Percentiles rank a stretch among this genome's conserved stretches.
Conservation (phyloP, 345 rosid genomes). For the Eucalyptus fibrosa region DNA sequence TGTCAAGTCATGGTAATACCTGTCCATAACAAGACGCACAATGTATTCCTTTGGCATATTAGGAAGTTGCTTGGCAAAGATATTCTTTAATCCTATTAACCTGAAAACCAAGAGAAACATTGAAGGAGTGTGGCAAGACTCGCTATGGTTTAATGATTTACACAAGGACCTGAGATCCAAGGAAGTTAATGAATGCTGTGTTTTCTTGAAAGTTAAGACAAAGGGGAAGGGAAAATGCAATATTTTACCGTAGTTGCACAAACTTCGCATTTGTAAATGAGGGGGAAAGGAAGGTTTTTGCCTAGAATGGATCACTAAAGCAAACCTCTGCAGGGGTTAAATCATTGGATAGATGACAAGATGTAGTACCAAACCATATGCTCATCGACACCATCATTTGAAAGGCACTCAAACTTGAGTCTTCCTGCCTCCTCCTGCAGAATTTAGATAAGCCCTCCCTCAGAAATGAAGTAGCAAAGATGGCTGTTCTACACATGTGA, state of each 20-base stretch:
- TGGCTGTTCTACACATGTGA: not conserved
- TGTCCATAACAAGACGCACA: conserved; percentile 99
- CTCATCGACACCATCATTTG: conserved; percentile 76
- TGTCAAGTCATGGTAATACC: conserved; percentile 33
- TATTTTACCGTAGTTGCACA: not conserved
- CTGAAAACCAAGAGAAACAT: conserved; percentile 15
- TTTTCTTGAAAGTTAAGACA: not conserved
- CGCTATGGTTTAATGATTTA: not conserved
- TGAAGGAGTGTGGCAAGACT: not conserved
- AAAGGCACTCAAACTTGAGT: conserved; percentile 70
- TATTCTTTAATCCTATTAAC: conserved; percentile 97
- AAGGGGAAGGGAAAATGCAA: not conserved
- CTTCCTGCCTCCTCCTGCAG: conserved; percentile 85
- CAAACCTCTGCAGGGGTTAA: not conserved
- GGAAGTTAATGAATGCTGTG: not conserved
- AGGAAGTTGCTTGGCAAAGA: conserved; percentile 94
- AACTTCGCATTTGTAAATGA: not conserved
- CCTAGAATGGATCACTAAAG: not conserved
- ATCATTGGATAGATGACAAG: conserved; percentile 3
- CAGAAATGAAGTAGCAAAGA: not conserved
- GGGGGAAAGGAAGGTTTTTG: not conserved
- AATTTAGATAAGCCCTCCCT: not conserved
- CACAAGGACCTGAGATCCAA: not conserved
- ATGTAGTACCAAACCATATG: conserved; percentile 93
- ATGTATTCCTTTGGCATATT: conserved; percentile 99